Base-by-base conservation (phyloP, 305 asterid species). In the Galium porrigens region DNA sequence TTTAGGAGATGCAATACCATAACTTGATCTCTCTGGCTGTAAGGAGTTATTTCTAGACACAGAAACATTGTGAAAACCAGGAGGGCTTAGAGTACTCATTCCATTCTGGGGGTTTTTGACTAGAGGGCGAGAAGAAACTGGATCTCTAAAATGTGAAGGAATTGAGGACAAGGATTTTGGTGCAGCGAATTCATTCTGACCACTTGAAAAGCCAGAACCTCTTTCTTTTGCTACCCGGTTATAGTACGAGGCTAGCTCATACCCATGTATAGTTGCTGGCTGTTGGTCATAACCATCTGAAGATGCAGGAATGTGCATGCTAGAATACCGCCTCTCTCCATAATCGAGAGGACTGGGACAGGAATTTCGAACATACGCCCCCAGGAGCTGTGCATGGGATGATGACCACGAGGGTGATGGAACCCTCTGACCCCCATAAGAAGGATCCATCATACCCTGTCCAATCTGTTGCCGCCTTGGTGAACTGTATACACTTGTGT, bases 201-300 rank as follows among this genome's bases (percentile, higher is more conserved):
- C 76, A 70, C 74, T 83, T 39, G 66, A 69, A 73, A 66, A 63
- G 61, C 70, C 86, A 27, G 80, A 68, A 64, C 76, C 80, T 74
- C 72, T 79, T 68, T 84, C 95, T 51, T 79, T 67, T 42, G 85
- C 75, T 46, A 77, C 61, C 73, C 69, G 85, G 66, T 71, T 81
- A 44, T 83, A 59, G 77, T 85, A 84, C 49, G 90, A 79, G 14
- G 85, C 73, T 76, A 89, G 39, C 60, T 84, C 80, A 74, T 84
- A 81, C 39, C 96, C 95, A 70, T 87, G 95, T 60, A 92, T 76
- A 54, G 97, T 89, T 53, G 84, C 87, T 22, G 99, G 99, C 78
- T 85, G 97, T 68, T 78, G 89, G 69, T 81, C 86, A 72, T 78
- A 81, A 78, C 77, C 77, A 64, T 75, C 83, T 49, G 90, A 76